Conservation (phyloP, 2,329 filamentous ascomycete genomes). For the Septoria petroselini region DNA sequence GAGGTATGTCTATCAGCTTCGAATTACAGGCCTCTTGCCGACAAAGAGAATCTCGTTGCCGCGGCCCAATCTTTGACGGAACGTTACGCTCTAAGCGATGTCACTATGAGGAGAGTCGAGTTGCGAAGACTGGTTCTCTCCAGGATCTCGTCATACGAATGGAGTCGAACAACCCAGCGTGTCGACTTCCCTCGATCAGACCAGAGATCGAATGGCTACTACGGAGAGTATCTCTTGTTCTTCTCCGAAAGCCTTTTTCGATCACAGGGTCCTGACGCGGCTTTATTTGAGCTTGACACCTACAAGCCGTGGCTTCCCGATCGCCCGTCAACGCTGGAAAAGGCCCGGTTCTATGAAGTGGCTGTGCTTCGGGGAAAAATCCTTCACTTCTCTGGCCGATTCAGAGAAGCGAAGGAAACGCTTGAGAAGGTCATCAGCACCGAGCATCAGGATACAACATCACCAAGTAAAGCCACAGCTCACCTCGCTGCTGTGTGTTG, state of each 20-base stretch:
- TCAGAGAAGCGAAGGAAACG: background rate
- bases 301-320: background rate
- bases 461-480: background rate
- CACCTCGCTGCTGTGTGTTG: background rate
- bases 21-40: background rate
- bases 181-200: background rate
- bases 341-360: background rate
- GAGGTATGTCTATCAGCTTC: background rate
- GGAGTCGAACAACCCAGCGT: background rate
- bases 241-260: background rate
- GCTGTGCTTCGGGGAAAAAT: background rate
- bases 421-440: background rate
- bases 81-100: background rate
- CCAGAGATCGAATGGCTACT: background rate
- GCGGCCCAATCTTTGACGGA: background rate
- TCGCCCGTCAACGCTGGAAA: background rate
- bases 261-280: background rate
- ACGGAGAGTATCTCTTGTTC: background rate
- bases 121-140: background rate
- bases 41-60: background rate
- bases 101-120: background rate
- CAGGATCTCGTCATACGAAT: background rate
- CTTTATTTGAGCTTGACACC: background rate
- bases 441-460: background rate
- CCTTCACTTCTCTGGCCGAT: background rate